Base-by-base conservation (phyloP, 495 filamentous ascomycete species). In the Talaromyces ruber region DNA sequence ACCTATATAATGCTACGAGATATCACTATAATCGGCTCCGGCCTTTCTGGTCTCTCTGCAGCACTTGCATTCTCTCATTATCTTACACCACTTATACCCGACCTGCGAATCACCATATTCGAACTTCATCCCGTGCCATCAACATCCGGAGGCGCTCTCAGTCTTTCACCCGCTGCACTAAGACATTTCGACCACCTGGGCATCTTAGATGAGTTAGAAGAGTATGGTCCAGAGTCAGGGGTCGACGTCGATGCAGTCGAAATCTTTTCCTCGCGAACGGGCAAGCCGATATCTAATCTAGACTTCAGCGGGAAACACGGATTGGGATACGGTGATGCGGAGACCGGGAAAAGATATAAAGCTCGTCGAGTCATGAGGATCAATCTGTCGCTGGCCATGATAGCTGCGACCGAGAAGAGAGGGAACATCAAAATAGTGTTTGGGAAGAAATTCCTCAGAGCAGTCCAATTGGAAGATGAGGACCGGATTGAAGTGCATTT, bases 111-210 rank as follows among this genome's bases (percentile, higher is more conserved):
- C 62, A 81, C 74, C 12, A 69, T 87, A 50, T 86, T 76, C 66
- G 85, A 88, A 68, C 76, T 83, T 47, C 79, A 85, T 47, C 74
- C 82, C 18, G 66, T 78, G 4, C 76, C 83, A 12, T 80, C 79
- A 3, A 82, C 82, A 3, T 81, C 85, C 12, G 85, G 84, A 26
- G 85, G 84, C 26, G 81, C 83, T 11, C 79, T 88, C 59, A 86
- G 86, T 69, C 72, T 88, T 21, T 86, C 84, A 0, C 84, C 85
- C 2, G 82, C 83, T 28, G 84, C 84, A 3, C 76, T 87, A 25
- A 74, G 82, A 6, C 76, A 85, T 64, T 77, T 88, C 3, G 79
- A 83, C 59, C 74, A 75, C 43, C 72, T 88, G 2, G 84, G 81
- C 11, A 80, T 84, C 0, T 69, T 83, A 28, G 66, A 76, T 45